Evolutionary conservation across 2,329 filamentous ascomycete genomes (phyloP).

Genomic region (Alternaria metachromatica): DNA sequence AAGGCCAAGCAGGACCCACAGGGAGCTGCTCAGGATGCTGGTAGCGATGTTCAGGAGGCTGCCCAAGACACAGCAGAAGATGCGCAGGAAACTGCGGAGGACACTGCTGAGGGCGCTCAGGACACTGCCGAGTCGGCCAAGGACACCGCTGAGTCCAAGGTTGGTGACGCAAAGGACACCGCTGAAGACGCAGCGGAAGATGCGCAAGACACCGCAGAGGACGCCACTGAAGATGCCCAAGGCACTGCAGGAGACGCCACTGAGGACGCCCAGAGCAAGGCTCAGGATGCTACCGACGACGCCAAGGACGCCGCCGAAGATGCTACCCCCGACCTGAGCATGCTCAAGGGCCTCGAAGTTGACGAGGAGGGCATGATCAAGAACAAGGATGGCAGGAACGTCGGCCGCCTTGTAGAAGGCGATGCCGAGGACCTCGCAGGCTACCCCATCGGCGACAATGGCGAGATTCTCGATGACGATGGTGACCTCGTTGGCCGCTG

Average conservation of each 20-base stretch:
- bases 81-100: constrained; percentile 42
- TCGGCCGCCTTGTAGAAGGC: constrained; percentile 59
- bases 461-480: constrained; percentile 63
- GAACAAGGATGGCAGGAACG: constrained; percentile 57
- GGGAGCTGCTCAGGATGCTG: constrained; percentile 47
- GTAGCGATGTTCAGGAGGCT: constrained; percentile 45
- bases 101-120: constrained; percentile 42
- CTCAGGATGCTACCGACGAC: constrained; percentile 35
- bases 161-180: constrained; percentile 48
- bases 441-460: constrained; percentile 60
- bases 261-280: constrained; percentile 38
- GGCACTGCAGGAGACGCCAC: constrained; percentile 39
- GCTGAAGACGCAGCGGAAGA: constrained; percentile 41
- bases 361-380: constrained; percentile 62
- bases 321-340: constrained; percentile 53
- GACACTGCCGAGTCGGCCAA: constrained; percentile 39
- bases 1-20: constrained; percentile 50
- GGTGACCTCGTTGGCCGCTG: constrained; percentile 62
- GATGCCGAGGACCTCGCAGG: constrained; percentile 61
- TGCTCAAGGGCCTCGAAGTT: constrained; percentile 60
- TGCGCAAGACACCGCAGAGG: constrained; percentile 36
- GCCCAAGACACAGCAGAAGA: constrained; percentile 39
- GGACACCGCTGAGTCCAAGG: constrained; percentile 49
- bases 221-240: constrained; percentile 39
- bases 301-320: constrained; percentile 37